Percentiles rank a stretch among this genome's conserved stretches.
Evolutionary conservation across 2,329 filamentous ascomycete species (phyloP).

Genomic region (Penicillium polonicum): DNA sequence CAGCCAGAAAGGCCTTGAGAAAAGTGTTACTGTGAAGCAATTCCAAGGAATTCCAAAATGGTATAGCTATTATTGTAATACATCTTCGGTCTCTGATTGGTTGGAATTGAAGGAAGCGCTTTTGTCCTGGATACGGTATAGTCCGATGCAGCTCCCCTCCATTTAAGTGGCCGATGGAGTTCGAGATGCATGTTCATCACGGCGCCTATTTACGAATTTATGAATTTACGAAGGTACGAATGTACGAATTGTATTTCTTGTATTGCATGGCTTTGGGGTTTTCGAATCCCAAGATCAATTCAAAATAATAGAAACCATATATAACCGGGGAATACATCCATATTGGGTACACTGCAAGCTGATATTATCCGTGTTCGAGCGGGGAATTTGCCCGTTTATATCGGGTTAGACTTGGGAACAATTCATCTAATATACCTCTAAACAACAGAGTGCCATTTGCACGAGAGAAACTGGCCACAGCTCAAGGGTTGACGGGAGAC

Average conservation of each 20-base stretch:
- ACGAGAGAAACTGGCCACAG: neutral
- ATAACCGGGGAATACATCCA: neutral
- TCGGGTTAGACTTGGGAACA: neutral
- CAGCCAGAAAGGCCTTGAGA: neutral
- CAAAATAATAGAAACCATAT: neutral
- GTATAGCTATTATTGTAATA: neutral
- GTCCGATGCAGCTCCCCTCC: conserved; percentile 1
- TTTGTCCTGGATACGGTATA: conserved; percentile 7
- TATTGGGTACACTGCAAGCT: neutral
- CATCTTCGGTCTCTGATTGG: conserved; percentile 1
- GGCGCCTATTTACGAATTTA: conserved; percentile 3
- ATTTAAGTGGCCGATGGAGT: conserved; percentile 1
- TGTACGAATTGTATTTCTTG: no score
- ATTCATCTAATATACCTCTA: neutral
- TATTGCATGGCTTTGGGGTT: no score
- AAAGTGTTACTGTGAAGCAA: conserved; percentile 1
- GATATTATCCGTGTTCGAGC: neutral
- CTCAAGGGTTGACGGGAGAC: neutral
- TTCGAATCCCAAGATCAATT: neutral
- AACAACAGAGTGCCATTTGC: neutral
- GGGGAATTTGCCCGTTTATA: neutral
- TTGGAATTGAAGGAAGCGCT: conserved; percentile 2
- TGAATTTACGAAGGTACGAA: no score
- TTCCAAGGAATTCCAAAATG: no score
- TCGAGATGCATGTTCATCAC: conserved; percentile 10